These are phyloP conservation scores for Xylariales sp. DNA, from an alignment of 2,329 filamentous ascomycete species.

Conservation along the genomic window DNA sequence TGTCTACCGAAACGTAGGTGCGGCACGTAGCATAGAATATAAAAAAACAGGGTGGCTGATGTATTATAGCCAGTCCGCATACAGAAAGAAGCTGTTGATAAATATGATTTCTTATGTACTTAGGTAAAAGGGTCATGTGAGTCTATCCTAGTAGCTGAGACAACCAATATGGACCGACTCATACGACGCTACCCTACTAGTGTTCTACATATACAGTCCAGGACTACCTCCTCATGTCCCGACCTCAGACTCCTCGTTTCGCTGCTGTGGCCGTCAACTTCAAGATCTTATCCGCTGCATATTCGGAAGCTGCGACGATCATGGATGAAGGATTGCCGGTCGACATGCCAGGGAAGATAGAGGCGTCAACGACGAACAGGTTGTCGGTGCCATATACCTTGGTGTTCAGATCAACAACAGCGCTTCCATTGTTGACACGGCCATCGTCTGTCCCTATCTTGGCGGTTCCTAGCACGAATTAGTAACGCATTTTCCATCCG, in stretches of 20 bases:
- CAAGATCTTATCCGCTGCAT: slow-evolving; percentile 28
- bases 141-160: too few species aligned
- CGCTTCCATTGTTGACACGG: slow-evolving; percentile 43
- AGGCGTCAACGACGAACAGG: slow-evolving; percentile 63
- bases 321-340: slow-evolving; percentile 58
- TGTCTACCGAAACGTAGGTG: too few species aligned
- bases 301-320: slow-evolving; percentile 36
- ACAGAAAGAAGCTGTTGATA: too few species aligned
- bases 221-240: too few species aligned
- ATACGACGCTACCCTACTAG: too few species aligned
- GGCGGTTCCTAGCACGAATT: slow-evolving; percentile 35
- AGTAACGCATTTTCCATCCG: slow-evolving; percentile 3
- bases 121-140: too few species aligned
- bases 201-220: too few species aligned
- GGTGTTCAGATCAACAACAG: slow-evolving; percentile 59
- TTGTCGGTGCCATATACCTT: slow-evolving; percentile 67
- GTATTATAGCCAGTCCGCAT: too few species aligned
- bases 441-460: slow-evolving; percentile 57
- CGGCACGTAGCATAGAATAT: too few species aligned
- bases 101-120: too few species aligned
- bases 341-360: slow-evolving; percentile 65
- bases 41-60: too few species aligned
- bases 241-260: not conserved
- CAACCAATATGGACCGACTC: too few species aligned
- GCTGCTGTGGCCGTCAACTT: slow-evolving; percentile 18